Evolutionary conservation across 192 early-diverging fungal genomes (phyloP).

Genomic region (Coemansia sp.): DNA sequence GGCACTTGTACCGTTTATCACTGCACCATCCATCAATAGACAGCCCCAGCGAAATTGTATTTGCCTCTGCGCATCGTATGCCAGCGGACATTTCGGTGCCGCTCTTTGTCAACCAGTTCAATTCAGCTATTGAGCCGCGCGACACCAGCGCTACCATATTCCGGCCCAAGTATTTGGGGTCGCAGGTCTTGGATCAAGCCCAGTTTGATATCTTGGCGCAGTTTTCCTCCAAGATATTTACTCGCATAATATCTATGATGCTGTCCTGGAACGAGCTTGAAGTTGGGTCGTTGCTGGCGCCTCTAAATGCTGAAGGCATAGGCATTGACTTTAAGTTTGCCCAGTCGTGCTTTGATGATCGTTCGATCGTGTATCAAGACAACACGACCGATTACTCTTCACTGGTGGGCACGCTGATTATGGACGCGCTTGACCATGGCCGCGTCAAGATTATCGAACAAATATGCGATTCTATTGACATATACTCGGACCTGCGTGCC

Average conservation of each 20-base stretch:
- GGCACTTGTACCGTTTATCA: conserved; percentile 29
- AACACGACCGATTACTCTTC: not conserved
- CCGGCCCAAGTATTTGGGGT: conserved; percentile 16
- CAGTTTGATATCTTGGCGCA: conserved; percentile 50
- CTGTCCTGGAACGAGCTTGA: conserved; percentile 55
- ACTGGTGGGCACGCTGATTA: conserved; percentile 15
- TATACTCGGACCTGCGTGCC: conserved; percentile 29
- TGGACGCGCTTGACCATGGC: conserved; percentile 46
- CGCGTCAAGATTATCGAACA: conserved; percentile 31
- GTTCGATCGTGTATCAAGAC: conserved; percentile 10
- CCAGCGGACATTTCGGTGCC: conserved; percentile 31
- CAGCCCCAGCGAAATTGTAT: conserved; percentile 1
- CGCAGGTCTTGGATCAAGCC: conserved; percentile 27
- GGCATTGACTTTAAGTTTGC: conserved; percentile 37
- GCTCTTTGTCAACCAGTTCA: conserved; percentile 31
- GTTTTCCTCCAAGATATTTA: conserved; percentile 58
- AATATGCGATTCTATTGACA: conserved; percentile 26
- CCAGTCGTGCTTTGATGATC: conserved; percentile 18
- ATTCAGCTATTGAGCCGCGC: conserved; percentile 1
- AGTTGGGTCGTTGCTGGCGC: conserved; percentile 60
- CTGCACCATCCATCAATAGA: conserved; percentile 27
- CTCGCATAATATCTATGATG: conserved; percentile 50
- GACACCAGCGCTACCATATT: conserved; percentile 16
- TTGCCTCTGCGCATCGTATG: conserved; percentile 23
- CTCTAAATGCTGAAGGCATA: conserved; percentile 30